These are phyloP conservation scores for Microascus cirrosus DNA, from an alignment of 2,329 filamentous ascomycete genomes.

Conservation along the genomic window DNA sequence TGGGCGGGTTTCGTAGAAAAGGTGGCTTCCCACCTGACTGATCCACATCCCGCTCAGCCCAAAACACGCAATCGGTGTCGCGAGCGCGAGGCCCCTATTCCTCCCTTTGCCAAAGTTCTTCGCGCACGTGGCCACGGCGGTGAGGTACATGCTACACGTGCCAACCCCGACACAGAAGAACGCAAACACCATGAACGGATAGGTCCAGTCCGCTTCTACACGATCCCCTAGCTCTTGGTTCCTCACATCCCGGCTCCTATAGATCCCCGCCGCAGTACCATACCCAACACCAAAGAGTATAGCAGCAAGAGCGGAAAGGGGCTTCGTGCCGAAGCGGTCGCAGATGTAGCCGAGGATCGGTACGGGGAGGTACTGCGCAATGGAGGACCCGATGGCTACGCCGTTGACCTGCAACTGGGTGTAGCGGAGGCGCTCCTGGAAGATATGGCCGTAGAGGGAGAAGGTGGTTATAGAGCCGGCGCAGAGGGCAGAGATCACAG, in stretches of 20 bases:
- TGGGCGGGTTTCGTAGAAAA: conserved; percentile 59
- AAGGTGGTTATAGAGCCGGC: conserved; percentile 89
- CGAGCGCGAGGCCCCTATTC: conserved; percentile 79
- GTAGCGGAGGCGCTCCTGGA: conserved; percentile 79
- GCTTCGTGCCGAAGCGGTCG: conserved; percentile 74
- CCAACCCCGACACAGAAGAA: conserved; percentile 76
- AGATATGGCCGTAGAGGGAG: conserved; percentile 84
- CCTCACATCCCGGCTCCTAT: conserved; percentile 37
- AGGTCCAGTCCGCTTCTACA: conserved; percentile 48
- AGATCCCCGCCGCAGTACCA: conserved; percentile 69
- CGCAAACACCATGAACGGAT: conserved; percentile 72
- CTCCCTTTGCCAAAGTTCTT: conserved; percentile 94
- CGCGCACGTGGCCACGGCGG: conserved; percentile 85
- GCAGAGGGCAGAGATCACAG: conserved; percentile 54
- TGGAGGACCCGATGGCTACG: conserved; percentile 74
- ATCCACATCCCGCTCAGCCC: conserved; percentile 94
- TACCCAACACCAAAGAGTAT: conserved; percentile 73
- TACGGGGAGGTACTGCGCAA: conserved; percentile 88
- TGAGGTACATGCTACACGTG: conserved; percentile 82
- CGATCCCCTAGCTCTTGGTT: neutral
- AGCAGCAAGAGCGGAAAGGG: conserved; percentile 62
- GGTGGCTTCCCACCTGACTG: conserved; percentile 71
- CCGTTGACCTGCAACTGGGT: conserved; percentile 87
- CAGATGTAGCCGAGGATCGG: conserved; percentile 83
- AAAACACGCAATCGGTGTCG: conserved; percentile 83